Evolutionary conservation across 352 stramenopile genomes (phyloP).

Genomic region (Lagenidium giganteum): DNA sequence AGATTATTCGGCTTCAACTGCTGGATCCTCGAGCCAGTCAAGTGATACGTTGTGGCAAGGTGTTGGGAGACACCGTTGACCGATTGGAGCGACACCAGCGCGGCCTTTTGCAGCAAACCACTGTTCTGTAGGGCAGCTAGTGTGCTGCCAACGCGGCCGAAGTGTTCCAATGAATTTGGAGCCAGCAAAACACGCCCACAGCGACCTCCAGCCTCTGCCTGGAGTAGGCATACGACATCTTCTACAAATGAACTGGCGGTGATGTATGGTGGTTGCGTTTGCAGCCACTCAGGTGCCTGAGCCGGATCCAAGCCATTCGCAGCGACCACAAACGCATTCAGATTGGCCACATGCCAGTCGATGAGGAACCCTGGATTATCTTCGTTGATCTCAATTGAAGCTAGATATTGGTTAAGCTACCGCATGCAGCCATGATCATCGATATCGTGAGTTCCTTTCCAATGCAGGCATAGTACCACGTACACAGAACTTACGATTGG

Average conservation of each 20-base stretch:
- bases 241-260: slow-evolving; percentile 10
- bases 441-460: slow-evolving; percentile 9
- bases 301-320: slow-evolving; percentile 5
- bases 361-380: slow-evolving; percentile 15
- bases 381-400: slow-evolving; percentile 14
- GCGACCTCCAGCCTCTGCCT: slow-evolving; percentile 7
- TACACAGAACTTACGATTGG: slow-evolving; percentile 17
- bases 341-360: slow-evolving; percentile 9
- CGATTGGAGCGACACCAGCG: too few species aligned
- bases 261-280: slow-evolving; percentile 10
- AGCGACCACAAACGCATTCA: slow-evolving; percentile 16
- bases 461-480: slow-evolving; percentile 2
- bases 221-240: slow-evolving; percentile 6
- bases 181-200: slow-evolving; percentile 12
- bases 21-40: too few species aligned
- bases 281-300: slow-evolving; percentile 9
- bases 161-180: slow-evolving; percentile 5
- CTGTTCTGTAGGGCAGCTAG: too few species aligned
- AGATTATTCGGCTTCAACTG: too few species aligned
- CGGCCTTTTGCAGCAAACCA: too few species aligned
- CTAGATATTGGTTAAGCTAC: slow-evolving; percentile 12
- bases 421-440: slow-evolving; percentile 1
- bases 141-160: too few species aligned
- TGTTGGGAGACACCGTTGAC: too few species aligned
- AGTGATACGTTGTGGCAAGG: too few species aligned